A percentile compares a stretch with the other conserved stretches of the same genome.
These are phyloP conservation scores for Citeromyces hawaiiensis DNA, from an alignment of 1,139 yeast genomes.

Conservation along the genomic window DNA sequence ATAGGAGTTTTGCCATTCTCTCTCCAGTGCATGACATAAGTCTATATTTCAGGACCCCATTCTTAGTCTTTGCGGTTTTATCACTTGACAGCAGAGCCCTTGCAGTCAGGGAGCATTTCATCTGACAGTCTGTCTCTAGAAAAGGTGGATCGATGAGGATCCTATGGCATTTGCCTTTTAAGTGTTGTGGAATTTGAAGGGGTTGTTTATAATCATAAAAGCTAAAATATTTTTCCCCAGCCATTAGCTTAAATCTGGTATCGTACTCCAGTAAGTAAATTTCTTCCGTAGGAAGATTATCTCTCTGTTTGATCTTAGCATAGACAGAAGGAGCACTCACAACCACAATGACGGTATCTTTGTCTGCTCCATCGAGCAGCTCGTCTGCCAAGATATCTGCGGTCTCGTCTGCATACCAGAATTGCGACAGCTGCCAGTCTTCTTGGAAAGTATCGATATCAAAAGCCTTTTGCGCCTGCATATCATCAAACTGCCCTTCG, in stretches of 20 bases:
- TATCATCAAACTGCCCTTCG: slow-evolving; percentile 31
- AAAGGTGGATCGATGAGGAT: slow-evolving; percentile 86
- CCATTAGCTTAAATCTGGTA: slow-evolving; percentile 57
- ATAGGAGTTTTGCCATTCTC: slow-evolving; percentile 57
- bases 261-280: slow-evolving; percentile 72
- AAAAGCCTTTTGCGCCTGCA: slow-evolving; percentile 14
- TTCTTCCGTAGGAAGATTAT: slow-evolving; percentile 47
- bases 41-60: slow-evolving; percentile 32
- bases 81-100: slow-evolving; percentile 37
- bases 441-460: slow-evolving; percentile 45
- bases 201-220: slow-evolving; percentile 72
- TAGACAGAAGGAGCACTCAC: slow-evolving; percentile 89
- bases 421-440: slow-evolving; percentile 91
- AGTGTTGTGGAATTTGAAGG: slow-evolving; percentile 38
- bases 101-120: slow-evolving; percentile 56
- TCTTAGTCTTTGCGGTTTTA: slow-evolving; percentile 19
- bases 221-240: slow-evolving; percentile 52
- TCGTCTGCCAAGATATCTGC: slow-evolving; percentile 58
- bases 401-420: slow-evolving; percentile 73
- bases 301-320: slow-evolving; percentile 56
- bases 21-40: slow-evolving; percentile 71
- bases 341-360: slow-evolving; percentile 54
- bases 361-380: slow-evolving; percentile 62
- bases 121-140: slow-evolving; percentile 68
- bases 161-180: slow-evolving; percentile 55